A percentile compares a stretch with the other conserved stretches of the same genome.
These are phyloP conservation scores for Colletotrichum higginsianum DNA, from an alignment of 2,329 filamentous ascomycete species.

Conservation along the genomic window DNA sequence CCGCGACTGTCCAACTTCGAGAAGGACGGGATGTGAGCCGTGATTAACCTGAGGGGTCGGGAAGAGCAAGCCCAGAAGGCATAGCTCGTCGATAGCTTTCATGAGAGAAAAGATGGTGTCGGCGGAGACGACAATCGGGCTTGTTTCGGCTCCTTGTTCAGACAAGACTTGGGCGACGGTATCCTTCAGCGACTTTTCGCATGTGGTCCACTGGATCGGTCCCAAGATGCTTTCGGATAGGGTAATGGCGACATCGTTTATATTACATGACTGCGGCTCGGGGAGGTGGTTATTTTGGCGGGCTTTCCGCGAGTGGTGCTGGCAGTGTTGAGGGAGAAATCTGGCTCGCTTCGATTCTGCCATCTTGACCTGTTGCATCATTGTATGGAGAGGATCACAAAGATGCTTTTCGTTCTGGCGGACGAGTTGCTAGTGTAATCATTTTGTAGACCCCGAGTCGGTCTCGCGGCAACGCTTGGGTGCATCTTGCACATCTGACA, in stretches of 20 bases:
- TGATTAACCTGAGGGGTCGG: conserved; percentile 36
- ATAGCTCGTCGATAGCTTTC: conserved; percentile 37
- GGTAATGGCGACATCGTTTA: conserved; percentile 36
- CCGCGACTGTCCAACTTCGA: conserved; percentile 33
- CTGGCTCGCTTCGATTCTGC: conserved; percentile 22
- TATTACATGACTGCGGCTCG: conserved; percentile 24
- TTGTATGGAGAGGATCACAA: not conserved
- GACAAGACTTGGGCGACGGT: conserved; percentile 24
- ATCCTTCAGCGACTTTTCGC: conserved; percentile 23
- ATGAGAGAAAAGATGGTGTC: conserved; percentile 33
- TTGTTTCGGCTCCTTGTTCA: conserved; percentile 29
- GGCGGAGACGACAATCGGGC: conserved; percentile 13
- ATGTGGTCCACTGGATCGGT: conserved; percentile 24
- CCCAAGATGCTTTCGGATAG: conserved; percentile 31
- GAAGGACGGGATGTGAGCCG: conserved; percentile 28
- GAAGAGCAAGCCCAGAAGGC: conserved; percentile 30
- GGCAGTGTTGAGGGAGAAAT: conserved; percentile 20
- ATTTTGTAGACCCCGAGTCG: conserved; percentile 19
- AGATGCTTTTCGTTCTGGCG: not conserved
- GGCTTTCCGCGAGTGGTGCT: conserved; percentile 17
- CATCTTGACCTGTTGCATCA: conserved; percentile 13
- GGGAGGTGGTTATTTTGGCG: conserved; percentile 9
- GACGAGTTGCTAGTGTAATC: not conserved
- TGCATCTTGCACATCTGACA: conserved; percentile 27
- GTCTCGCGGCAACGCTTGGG: conserved; percentile 21